Percentiles rank a stretch among this genome's conserved stretches.
Evolutionary conservation across 2,329 filamentous ascomycete species (phyloP).

Genomic region (Botrytis hyacinthi): DNA sequence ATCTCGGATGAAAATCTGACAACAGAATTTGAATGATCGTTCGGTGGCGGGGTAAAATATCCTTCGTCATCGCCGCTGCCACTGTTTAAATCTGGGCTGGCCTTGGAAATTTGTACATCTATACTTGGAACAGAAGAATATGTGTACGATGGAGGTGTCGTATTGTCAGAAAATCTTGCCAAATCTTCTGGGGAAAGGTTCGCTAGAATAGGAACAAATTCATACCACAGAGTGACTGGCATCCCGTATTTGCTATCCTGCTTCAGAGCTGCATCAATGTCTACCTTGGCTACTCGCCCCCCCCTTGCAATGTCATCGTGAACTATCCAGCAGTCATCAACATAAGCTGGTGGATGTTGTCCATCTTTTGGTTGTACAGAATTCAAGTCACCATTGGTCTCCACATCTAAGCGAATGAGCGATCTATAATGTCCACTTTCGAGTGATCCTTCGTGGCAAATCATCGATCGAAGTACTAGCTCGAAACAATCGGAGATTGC

Average conservation of each 20-base stretch:
- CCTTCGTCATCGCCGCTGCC: background rate
- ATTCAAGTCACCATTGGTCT: slow-evolving; percentile 58
- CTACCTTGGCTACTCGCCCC: slow-evolving; percentile 66
- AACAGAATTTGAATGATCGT: slow-evolving; percentile 46
- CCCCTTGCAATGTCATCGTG: slow-evolving; percentile 77
- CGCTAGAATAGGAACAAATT: slow-evolving; percentile 83
- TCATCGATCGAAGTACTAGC: slow-evolving; percentile 82
- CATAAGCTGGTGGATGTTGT: slow-evolving; percentile 60
- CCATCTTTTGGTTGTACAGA: slow-evolving; percentile 46
- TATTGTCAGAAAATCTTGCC: slow-evolving; percentile 40
- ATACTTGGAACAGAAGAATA: slow-evolving; percentile 41
- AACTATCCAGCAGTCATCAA: slow-evolving; percentile 78
- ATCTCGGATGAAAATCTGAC: slow-evolving; percentile 56
- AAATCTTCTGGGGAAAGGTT: slow-evolving; percentile 19
- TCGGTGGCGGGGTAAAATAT: slow-evolving; percentile 42
- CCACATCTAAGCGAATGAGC: slow-evolving; percentile 72
- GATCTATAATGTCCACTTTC: slow-evolving; percentile 91
- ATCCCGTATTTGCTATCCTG: slow-evolving; percentile 62
- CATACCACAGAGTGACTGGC: slow-evolving; percentile 93
- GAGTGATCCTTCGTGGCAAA: slow-evolving; percentile 86
- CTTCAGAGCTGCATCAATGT: slow-evolving; percentile 72
- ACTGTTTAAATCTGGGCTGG: slow-evolving; percentile 9
- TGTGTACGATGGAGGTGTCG: slow-evolving; percentile 55
- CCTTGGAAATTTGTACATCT: slow-evolving; percentile 26
- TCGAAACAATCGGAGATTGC: slow-evolving; percentile 84